Evolutionary conservation across 805 yeast species (phyloP).

Genomic region (Myxozyma lipomycoides): DNA sequence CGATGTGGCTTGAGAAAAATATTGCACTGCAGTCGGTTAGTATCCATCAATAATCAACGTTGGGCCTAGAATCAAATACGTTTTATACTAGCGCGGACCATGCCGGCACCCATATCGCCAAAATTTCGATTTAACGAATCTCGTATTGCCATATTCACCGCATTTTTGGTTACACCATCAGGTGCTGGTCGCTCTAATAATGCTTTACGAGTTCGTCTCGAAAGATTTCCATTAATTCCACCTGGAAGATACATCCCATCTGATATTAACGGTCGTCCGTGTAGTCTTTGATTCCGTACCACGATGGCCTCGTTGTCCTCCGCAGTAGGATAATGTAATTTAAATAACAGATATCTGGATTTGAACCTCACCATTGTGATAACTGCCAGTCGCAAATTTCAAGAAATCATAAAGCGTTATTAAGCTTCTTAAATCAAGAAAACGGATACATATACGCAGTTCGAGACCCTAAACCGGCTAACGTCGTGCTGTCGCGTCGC

Average conservation of each 20-base stretch:
- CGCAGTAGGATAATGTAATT: conserved; percentile 57
- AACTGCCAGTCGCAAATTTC: too few relatives aligned
- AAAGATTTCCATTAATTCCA: conserved; percentile 32
- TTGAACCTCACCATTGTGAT: conserved; percentile 77
- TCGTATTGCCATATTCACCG: conserved; percentile 52
- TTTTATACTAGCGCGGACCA: conserved; percentile 54
- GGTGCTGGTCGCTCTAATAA: conserved; percentile 30
- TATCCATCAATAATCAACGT: background rate
- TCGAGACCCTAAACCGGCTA: too few relatives aligned
- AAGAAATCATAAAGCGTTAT: too few relatives aligned
- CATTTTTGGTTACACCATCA: conserved; percentile 44
- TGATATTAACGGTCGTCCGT: background rate
- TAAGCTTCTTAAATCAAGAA: too few relatives aligned
- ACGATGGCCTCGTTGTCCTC: background rate
- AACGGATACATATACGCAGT: too few relatives aligned
- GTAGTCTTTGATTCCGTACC: too few relatives aligned
- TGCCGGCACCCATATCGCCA: conserved; percentile 77
- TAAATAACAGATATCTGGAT: conserved; percentile 79
- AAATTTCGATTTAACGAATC: conserved; percentile 56
- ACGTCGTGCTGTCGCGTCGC: too few relatives aligned
- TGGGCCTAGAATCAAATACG: conserved; percentile 13
- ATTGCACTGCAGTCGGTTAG: conserved; percentile 47
- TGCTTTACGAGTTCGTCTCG: background rate
- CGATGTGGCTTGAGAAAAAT: conserved; percentile 74
- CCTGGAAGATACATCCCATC: conserved; percentile 11